Evolutionary conservation across 208 protist genomes (phyloP), one percentile per base, ranked within the genome.

Genomic region (Tritrichomonas musculus): DNA sequence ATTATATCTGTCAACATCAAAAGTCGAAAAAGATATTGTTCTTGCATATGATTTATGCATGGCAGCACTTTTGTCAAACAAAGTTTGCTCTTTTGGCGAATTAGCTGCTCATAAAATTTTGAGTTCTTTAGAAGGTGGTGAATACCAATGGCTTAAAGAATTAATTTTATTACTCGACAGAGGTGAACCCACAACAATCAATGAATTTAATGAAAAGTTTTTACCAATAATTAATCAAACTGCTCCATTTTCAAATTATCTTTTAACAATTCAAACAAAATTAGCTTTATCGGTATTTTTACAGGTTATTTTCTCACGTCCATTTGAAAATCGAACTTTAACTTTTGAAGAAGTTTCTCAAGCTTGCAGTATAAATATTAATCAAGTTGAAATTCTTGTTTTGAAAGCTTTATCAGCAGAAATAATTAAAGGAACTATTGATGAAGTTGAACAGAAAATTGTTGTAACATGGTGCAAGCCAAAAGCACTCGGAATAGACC

Each of bases 401-500:
- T 44, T 88, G 77, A 88, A 88, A 33, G 77, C 77, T 5, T 47
- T 88, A 4, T 88, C 77, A 33, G 27, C 77, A 60, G 77, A 88
- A 27, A 44, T 88, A 22, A 88, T 88, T 27, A 44, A 47, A 44
- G 77, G 77, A 33, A 33, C 33, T 53, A 88, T 88, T 33, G 77
- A 88, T 36, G 77, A 88, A 57, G 77, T 88, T 20, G 77, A 47
- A 0, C 47, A 88, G 47, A 47, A 88, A 27, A n/a, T 88, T 39
- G 41, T 36, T 33, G 77, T 88, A 33, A 88, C 77, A 88, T 88
- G 77, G 77, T 88, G 77, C 77, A 88, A 88, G 47, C 77, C 77
- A 60, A 88, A 88, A 47, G 47, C 77, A 60, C 77, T 88, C 47
- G 47, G 47, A 47, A n/a, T 39, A 14, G 47, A 88, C 8, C 41